phyloP scores from a whole-genome alignment of 2,329 filamentous ascomycete genomes.

The Dryadomyces quercivorus region DNA sequence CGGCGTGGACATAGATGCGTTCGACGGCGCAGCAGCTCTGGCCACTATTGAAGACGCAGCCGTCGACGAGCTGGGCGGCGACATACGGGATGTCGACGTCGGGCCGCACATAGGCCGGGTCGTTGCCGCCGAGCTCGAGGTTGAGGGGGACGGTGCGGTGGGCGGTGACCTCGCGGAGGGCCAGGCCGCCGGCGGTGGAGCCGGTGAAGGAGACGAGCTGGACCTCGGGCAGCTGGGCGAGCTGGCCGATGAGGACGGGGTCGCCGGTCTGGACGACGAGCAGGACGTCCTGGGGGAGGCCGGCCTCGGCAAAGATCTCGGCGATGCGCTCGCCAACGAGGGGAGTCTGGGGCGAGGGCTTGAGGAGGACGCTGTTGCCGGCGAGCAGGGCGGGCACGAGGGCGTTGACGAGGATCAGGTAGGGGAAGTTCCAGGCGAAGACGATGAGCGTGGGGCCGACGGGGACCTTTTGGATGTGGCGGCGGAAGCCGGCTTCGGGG shows the following conservation, averaged over 20 bases:
- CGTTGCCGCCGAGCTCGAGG: conserved; percentile 33
- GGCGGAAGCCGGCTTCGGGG: too few relatives aligned
- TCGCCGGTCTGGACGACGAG: conserved; percentile 43
- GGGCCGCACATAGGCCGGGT: conserved; percentile 31
- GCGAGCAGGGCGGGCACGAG: conserved; percentile 28
- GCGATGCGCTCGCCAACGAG: conserved; percentile 38
- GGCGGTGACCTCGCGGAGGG: conserved; percentile 18
- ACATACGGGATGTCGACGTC: conserved; percentile 31
- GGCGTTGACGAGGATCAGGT: too few relatives aligned
- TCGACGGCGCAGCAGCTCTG: conserved; percentile 42
- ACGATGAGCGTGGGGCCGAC: too few relatives aligned
- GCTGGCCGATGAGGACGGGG: conserved; percentile 39
- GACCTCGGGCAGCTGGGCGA: conserved; percentile 35
- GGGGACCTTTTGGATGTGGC: too few relatives aligned
- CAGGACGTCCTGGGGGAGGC: conserved; percentile 43
- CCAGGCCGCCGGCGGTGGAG: conserved; percentile 32
- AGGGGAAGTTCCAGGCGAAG: too few relatives aligned
- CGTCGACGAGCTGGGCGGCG: conserved; percentile 29
- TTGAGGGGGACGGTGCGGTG: conserved; percentile 30
- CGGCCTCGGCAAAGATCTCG: conserved; percentile 28
- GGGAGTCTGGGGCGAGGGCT: conserved; percentile 45
- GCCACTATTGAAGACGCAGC: conserved; percentile 45
- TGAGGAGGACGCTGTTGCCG: conserved; percentile 43
- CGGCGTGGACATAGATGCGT: conserved; percentile 41
- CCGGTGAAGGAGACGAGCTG: conserved; percentile 48